Conservation (phyloP, 176 grass and related monocot genomes). For the Thinopyrum elongatum region DNA sequence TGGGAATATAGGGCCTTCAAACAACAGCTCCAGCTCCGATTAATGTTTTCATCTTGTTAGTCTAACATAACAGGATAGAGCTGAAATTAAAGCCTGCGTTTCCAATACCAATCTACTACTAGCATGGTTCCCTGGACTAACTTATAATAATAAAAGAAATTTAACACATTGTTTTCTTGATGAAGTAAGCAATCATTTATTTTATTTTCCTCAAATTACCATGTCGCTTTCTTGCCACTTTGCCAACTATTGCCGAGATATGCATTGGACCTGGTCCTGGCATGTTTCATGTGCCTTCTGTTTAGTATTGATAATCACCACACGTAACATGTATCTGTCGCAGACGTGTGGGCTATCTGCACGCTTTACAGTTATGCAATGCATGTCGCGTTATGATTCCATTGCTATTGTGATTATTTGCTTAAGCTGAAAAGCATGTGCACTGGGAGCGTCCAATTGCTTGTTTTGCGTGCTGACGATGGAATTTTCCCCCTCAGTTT, state of each 20-base stretch:
- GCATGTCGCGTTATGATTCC: neutral
- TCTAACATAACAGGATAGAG: neutral
- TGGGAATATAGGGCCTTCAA: neutral
- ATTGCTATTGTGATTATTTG: neutral
- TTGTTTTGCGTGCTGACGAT: neutral
- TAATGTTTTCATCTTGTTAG: neutral
- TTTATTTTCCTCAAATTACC: conserved; percentile 19
- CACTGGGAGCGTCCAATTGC: neutral
- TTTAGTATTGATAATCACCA: conserved; percentile 16
- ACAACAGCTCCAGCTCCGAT: neutral
- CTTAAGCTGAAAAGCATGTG: neutral
- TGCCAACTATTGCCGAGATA: conserved; percentile 10
- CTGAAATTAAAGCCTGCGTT: neutral
- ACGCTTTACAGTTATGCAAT: neutral
- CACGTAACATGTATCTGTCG: neutral
- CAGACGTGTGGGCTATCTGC: neutral
- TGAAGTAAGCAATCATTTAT: neutral
- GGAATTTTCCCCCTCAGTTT: neutral
- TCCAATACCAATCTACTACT: neutral
- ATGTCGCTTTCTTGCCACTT: conserved; percentile 42
- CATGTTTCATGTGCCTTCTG: conserved; percentile 26
- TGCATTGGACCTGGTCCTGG: conserved; percentile 18
- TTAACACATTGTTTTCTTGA: neutral
- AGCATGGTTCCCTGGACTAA: neutral
- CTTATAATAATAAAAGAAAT: neutral